phyloP scores from a whole-genome alignment of 345 rosid species.

The Lepidium africanum region DNA sequence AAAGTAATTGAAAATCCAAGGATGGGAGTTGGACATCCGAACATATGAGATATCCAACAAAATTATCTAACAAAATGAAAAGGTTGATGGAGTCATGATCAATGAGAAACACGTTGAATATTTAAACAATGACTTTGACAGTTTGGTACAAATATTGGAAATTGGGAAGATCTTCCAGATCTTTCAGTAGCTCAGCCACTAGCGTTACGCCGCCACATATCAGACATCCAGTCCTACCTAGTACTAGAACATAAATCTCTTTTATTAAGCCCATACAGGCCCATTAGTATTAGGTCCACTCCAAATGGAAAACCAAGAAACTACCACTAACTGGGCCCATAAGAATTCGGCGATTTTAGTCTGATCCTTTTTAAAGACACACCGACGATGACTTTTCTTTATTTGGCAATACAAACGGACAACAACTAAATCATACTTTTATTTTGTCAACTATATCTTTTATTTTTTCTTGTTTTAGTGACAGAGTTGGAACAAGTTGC shows the following conservation, averaged over 20 bases:
- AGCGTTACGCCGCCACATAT: constrained; percentile 8
- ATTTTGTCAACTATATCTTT: neutral
- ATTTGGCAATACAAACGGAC: neutral
- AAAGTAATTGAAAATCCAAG: too few relatives aligned
- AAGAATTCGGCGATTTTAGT: neutral
- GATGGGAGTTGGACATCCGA: too few relatives aligned
- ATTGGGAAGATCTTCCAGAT: neutral
- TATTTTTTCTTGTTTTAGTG: neutral
- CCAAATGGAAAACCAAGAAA: neutral
- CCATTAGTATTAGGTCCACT: neutral
- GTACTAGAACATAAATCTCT: neutral
- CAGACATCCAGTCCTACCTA: neutral
- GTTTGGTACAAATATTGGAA: neutral
- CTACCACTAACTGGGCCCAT: neutral
- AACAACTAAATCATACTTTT: neutral
- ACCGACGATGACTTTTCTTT: neutral
- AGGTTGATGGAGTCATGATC: neutral
- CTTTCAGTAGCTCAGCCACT: neutral
- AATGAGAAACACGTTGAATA: neutral
- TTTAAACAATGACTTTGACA: neutral
- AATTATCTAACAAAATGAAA: neutral
- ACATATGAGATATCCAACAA: too few relatives aligned
- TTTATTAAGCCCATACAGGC: neutral
- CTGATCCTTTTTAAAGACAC: neutral
- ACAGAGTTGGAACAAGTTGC: neutral